Percentiles rank a stretch among this genome's conserved stretches.
Conservation (phyloP, 1,139 yeast species). For the Protomyces macrosporus region DNA sequence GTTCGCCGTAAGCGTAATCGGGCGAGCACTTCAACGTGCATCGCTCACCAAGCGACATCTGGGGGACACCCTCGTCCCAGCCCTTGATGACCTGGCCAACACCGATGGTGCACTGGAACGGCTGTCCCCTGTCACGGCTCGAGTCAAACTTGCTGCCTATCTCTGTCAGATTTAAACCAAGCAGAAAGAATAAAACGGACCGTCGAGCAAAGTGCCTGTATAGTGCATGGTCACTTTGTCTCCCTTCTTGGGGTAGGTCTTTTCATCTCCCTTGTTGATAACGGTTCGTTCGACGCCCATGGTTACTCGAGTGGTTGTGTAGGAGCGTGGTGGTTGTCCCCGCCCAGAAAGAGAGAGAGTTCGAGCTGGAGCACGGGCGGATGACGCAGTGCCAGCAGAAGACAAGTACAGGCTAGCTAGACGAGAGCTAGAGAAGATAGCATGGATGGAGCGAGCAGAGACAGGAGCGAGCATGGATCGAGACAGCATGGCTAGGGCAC, state of each 20-base stretch:
- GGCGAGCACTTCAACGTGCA: conserved; percentile 86
- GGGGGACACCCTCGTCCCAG: conserved; percentile 92
- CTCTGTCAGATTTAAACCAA: conserved; percentile 40
- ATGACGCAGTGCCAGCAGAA: no score
- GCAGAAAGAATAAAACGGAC: no score
- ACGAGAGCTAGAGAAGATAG: no score
- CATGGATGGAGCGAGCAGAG: no score
- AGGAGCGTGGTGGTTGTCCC: not conserved
- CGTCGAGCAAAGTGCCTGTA: conserved; percentile 65
- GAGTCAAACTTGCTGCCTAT: conserved; percentile 94
- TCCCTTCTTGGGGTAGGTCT: conserved; percentile 26
- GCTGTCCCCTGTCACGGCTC: conserved; percentile 80
- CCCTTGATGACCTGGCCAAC: conserved; percentile 91
- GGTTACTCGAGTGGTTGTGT: conserved; percentile 9
- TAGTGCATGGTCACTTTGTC: conserved; percentile 59
- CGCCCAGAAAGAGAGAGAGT: no score
- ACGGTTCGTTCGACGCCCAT: conserved; percentile 27
- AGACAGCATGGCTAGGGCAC: no score
- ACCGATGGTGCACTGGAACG: conserved; percentile 89
- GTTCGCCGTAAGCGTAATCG: conserved; percentile 75
- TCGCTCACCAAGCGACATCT: conserved; percentile 85
- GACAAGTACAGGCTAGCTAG: no score
- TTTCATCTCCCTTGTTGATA: conserved; percentile 25
- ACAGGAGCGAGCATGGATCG: no score
- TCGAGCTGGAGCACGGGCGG: no score